These are phyloP conservation scores for Diplodia sapinea DNA, from an alignment of 2,329 filamentous ascomycete species.

Conservation along the genomic window DNA sequence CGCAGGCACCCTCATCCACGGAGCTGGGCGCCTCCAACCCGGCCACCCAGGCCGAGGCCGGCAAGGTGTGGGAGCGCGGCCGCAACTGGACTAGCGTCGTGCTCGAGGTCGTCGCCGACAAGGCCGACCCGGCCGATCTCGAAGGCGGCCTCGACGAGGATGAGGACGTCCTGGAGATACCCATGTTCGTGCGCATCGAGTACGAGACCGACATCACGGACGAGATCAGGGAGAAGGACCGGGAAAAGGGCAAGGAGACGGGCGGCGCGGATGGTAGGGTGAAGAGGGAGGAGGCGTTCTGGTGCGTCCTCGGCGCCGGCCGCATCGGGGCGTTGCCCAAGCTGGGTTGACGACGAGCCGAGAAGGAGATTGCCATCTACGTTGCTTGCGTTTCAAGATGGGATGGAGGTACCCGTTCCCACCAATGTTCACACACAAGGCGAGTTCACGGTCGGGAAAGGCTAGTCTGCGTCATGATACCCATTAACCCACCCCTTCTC, in stretches of 20 bases:
- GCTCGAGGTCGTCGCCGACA: conserved; percentile 77
- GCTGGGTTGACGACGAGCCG: conserved; percentile 20
- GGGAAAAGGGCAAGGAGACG: conserved; percentile 21
- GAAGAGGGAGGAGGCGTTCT: conserved; percentile 90
- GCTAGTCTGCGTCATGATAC: conserved; percentile 15
- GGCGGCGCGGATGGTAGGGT: conserved; percentile 55
- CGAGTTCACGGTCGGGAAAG: background rate
- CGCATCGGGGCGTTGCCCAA: conserved; percentile 61
- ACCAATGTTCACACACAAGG: background rate
- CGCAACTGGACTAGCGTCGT: conserved; percentile 96
- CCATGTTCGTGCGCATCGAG: conserved; percentile 89
- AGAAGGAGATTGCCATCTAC: background rate
- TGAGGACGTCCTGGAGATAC: conserved; percentile 80
- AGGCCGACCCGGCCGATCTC: conserved; percentile 38
- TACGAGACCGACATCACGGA: conserved; percentile 76
- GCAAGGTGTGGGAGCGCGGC: conserved; percentile 94
- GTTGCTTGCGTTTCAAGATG: background rate
- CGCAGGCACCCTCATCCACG: background rate
- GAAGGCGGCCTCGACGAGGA: conserved; percentile 57
- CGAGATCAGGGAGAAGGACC: conserved; percentile 47
- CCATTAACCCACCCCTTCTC: background rate
- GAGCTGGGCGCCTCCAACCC: conserved; percentile 20
- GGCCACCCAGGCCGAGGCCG: conserved; percentile 71
- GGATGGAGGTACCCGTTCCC: background rate
- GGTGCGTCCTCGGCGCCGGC: conserved; percentile 90